Percentiles rank a stretch among this genome's conserved stretches.
Evolutionary conservation across 768 basidiomycete species (phyloP).

Genomic region (Xerocomellus amylosporus): DNA sequence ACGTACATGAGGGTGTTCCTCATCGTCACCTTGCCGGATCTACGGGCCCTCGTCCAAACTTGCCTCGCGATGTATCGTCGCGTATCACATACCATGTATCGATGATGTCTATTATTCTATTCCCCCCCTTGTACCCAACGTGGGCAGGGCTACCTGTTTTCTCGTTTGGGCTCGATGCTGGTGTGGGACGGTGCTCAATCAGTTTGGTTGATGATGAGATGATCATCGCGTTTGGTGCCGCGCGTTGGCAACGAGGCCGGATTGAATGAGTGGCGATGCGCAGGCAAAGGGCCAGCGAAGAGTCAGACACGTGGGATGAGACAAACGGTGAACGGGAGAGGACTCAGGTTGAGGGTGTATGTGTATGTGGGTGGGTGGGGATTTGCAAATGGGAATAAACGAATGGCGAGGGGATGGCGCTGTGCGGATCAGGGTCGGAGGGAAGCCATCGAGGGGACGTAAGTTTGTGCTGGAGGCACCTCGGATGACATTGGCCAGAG

Average conservation of each 20-base stretch:
- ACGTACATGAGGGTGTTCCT: neutral
- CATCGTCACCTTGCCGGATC: neutral
- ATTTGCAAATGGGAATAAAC: slow-evolving; percentile 8
- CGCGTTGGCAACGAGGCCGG: slow-evolving; percentile 23
- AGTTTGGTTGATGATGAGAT: neutral
- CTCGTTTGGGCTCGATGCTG: neutral
- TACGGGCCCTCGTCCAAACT: neutral
- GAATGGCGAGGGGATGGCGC: no score
- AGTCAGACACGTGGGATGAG: slow-evolving; percentile 8
- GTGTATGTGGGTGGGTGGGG: neutral
- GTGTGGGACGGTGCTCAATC: neutral
- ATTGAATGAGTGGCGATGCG: slow-evolving; percentile 1
- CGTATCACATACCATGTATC: slow-evolving; percentile 8
- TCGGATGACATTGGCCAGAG: no score
- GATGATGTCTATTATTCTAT: slow-evolving; percentile 20
- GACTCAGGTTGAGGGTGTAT: slow-evolving; percentile 22
- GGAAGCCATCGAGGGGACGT: no score
- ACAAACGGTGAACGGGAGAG: neutral
- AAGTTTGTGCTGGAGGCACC: no score
- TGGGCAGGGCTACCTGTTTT: neutral
- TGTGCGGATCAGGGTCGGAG: no score
- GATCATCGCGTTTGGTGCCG: neutral
- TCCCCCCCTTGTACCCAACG: neutral
- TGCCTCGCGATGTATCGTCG: slow-evolving; percentile 2
- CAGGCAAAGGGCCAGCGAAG: neutral